Evolutionary conservation across 2,329 filamentous ascomycete genomes (phyloP).

Genomic region (Fonsecaea monophora): DNA sequence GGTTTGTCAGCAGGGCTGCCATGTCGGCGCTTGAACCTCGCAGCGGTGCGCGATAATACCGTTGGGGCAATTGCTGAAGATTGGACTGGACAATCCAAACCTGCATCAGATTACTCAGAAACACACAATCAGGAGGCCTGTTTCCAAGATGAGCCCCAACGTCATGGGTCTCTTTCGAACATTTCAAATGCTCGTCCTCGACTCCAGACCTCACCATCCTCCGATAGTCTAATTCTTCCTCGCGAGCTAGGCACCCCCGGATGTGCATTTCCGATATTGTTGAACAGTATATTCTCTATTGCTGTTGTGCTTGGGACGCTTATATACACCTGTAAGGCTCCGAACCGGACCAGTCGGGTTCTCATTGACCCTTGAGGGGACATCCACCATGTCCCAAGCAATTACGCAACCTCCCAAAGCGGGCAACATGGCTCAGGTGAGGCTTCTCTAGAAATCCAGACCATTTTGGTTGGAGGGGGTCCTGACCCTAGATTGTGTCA

Average conservation of each 20-base stretch:
- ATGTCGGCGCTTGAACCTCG: not conserved
- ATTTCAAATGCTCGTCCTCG: slow-evolving; percentile 4
- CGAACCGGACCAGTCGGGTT: not conserved
- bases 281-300: not conserved
- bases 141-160: not conserved
- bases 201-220: not conserved
- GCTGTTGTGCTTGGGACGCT: not conserved
- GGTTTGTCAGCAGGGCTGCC: slow-evolving; percentile 7
- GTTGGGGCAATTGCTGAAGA: not conserved
- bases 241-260: not conserved
- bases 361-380: not conserved
- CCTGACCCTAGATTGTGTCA: slow-evolving; percentile 44
- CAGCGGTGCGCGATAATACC: not conserved
- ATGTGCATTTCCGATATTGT: not conserved
- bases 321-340: not conserved
- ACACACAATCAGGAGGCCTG: not conserved
- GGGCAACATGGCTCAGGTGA: slow-evolving; percentile 29
- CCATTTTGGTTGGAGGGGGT: not conserved
- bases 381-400: slow-evolving; percentile 16
- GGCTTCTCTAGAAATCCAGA: not conserved
- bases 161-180: not conserved
- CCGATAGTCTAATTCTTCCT: not conserved
- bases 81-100: not conserved
- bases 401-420: slow-evolving; percentile 13
- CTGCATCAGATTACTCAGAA: slow-evolving; percentile 4